Evolutionary conservation across 306 rosid species (phyloP).

Genomic region (Hippophae tibetana): DNA sequence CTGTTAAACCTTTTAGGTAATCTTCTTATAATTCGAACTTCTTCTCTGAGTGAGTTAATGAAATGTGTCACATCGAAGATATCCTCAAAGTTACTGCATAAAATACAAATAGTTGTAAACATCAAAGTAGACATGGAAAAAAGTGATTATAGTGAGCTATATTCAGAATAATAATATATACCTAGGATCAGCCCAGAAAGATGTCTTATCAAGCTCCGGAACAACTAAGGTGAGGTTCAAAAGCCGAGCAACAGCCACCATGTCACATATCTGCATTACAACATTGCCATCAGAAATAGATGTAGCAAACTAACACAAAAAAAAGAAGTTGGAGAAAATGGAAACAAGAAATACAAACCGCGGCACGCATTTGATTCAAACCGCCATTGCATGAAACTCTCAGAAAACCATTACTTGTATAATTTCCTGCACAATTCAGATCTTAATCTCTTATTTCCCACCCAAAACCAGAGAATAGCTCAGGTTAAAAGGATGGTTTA

Average conservation of each 20-base stretch:
- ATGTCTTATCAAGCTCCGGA: slow-evolving; percentile 93
- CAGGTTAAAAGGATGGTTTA: background rate
- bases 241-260: slow-evolving; percentile 91
- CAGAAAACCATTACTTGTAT: slow-evolving; percentile 93
- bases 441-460: slow-evolving; percentile 1
- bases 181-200: slow-evolving; percentile 99
- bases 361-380: slow-evolving; percentile 99
- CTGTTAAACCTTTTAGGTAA: too few species aligned
- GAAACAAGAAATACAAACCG: slow-evolving; percentile 53
- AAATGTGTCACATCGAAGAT: too few species aligned
- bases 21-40: too few species aligned
- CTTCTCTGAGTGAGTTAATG: too few species aligned
- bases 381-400: slow-evolving; percentile 98
- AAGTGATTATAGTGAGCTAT: background rate
- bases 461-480: slow-evolving; percentile 1
- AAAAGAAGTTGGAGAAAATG: slow-evolving; percentile 1
- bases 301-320: background rate
- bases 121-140: slow-evolving; percentile 4
- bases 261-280: slow-evolving; percentile 85
- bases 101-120: too few species aligned
- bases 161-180: slow-evolving; percentile 9
- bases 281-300: slow-evolving; percentile 21
- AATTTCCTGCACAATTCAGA: slow-evolving; percentile 65
- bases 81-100: too few species aligned
- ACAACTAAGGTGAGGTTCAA: slow-evolving; percentile 92